Base-by-base conservation (phyloP, 345 rosid species). In the Rhizophora apiculata region DNA sequence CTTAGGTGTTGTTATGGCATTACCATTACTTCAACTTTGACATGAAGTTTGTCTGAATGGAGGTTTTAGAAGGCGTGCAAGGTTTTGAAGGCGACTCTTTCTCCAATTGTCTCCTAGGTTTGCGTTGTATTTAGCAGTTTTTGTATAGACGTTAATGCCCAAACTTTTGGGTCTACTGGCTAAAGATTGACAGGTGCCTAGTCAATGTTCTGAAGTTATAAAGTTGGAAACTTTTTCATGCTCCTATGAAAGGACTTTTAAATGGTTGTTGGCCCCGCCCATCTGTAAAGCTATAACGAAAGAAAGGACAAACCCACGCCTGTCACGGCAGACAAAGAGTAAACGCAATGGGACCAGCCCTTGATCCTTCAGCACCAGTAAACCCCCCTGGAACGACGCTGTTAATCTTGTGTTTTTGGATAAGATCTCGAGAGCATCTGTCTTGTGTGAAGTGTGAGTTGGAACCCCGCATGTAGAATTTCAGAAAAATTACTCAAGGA, bases 11-110 rank as follows among this genome's bases (percentile, higher is more conserved):
- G 96, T 96, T 67, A 96, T 96, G 99, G 93, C 99, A 1, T 80
- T 96, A 80, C 99, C 99, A 29, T 80, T 96, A 74, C 97, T 96
- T 68, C 98, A 96, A 74, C 93, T 89, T 72, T 92, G 82, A 89
- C 30, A 36, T n/a, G n/a, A 6, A 32, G 48, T 37, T 55, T 51
- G 32, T 52, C 46, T 39, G 13, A 67, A 54, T 31, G 72, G 66
- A 76, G 59, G 53, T 65, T 57, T 72, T 77, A 70, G 83, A 58
- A 48, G 60, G 46, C 48, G 62, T 64, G 62, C 75, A 39, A 53
- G 65, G 54, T 55, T 61, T 61, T 67, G 60, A 39, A 16, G 56
- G 65, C 9, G 13, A 46, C 64, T 49, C 39, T 58, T 65, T 70
- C 62, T 43, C 16, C 37, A 34, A 67, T 57, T 34, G 64, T 21